Evolutionary conservation across 139 green algal species (phyloP).

Genomic region (Dunaliella sp.): DNA sequence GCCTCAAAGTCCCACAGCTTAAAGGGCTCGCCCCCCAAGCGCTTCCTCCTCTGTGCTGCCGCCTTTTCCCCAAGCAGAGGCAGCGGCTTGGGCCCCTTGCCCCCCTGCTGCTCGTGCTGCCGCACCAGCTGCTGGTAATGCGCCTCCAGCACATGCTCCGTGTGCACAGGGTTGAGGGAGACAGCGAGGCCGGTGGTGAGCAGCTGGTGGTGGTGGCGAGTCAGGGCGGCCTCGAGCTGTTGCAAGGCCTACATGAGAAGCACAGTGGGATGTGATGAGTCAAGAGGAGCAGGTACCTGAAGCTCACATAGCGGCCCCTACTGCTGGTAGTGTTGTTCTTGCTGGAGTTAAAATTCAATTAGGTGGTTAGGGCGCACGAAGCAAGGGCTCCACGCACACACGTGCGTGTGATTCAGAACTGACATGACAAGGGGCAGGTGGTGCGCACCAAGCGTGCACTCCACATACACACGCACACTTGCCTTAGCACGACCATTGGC

Average conservation of each 20-base stretch:
- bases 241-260: neutral
- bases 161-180: neutral
- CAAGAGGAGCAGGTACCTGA: neutral
- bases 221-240: slow-evolving; percentile 21
- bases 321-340: too few relatives aligned
- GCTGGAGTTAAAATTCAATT: too few relatives aligned
- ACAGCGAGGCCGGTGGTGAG: neutral
- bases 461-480: too few relatives aligned
- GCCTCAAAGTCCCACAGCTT: slow-evolving; percentile 36
- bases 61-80: neutral
- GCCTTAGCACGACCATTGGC: too few relatives aligned
- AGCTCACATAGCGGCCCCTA: too few relatives aligned
- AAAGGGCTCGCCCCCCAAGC: neutral
- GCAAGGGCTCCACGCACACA: too few relatives aligned
- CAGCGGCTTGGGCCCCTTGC: neutral
- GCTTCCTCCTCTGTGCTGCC: neutral
- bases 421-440: too few relatives aligned
- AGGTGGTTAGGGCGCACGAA: too few relatives aligned
- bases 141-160: neutral
- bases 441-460: too few relatives aligned
- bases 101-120: neutral
- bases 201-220: slow-evolving; percentile 12
- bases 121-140: slow-evolving; percentile 2
- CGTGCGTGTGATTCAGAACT: too few relatives aligned
- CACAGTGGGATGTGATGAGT: neutral